Conservation (phyloP, 169 alveolate genomes). For the Amoebophrya sp. region DNA sequence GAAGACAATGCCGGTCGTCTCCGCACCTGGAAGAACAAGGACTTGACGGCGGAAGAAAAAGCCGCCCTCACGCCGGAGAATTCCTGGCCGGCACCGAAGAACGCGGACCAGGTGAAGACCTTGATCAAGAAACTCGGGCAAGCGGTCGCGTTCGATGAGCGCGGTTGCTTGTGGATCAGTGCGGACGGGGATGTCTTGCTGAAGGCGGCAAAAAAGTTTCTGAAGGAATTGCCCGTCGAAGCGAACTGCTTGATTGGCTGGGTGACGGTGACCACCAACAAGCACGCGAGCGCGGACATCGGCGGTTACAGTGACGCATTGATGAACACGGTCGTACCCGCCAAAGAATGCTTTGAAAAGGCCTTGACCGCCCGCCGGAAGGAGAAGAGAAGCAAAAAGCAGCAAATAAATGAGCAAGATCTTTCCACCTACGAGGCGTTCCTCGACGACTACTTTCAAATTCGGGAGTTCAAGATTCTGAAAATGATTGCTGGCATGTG, state of each 20-base stretch:
- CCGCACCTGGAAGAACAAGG: neutral
- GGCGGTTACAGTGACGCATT: neutral
- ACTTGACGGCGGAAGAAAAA: neutral
- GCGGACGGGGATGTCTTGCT: neutral
- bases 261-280: neutral
- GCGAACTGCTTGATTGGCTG: neutral
- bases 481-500: neutral
- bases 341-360: neutral
- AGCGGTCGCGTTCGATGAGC: neutral
- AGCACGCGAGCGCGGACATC: neutral
- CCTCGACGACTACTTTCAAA: neutral
- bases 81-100: neutral
- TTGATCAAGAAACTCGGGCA: neutral
- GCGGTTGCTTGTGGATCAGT: neutral
- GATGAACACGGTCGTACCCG: neutral
- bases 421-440: neutral
- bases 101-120: neutral
- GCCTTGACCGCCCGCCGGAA: neutral
- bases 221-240: neutral
- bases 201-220: neutral
- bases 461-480: neutral
- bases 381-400: neutral
- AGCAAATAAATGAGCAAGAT: neutral
- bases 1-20: neutral
- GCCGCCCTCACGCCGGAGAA: neutral